Evolutionary conservation across 495 filamentous ascomycete species (phyloP), one percentile per base, ranked within the genome.

Genomic region (Aspergillus biplanus): DNA sequence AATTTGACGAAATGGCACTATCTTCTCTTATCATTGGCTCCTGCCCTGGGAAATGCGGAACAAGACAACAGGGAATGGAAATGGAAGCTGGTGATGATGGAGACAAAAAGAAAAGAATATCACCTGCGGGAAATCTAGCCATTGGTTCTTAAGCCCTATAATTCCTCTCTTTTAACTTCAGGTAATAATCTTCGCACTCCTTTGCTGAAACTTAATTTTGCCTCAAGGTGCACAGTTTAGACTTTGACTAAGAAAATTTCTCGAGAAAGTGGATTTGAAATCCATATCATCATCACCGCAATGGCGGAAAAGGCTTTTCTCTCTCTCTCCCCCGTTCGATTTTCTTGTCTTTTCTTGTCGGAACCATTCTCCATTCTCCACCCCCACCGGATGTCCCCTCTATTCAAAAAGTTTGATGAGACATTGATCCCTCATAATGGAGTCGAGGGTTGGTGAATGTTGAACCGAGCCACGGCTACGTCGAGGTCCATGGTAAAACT

Each of bases 101-200:
- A 50, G 18, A 18, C n/a, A 50, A 31, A 50, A 50, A 6, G 39
- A 12, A 44, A 44, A 6, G 39, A 7, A 44, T 7, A 50, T 50
- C 21, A n/a, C 27, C 1, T 4, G 7, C 47, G 21, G 16, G 2
- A 50, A 7, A 31, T 18, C 16, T 12, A 18, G 6, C 11, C n/a
- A 50, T 50, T 50, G 47, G 47, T 50, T 31, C 47, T 9, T 50
- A 21, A 49, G 16, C 47, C 47, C 47, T 50, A 50, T 27, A 50
- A 27, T 18, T n/a, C n/a, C 16, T 27, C 9, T n/a, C 47, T 31
- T 50, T 49, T 18, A 50, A 50, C 18, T 12, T 44, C 21, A 27
- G 16, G 47, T 27, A 50, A 50, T 50, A 50, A 50, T 50, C n/a
- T 9, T 50, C 47, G 47, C 47, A 27, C 27, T 31, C 15, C 21